phyloP scores from a whole-genome alignment of 2,329 filamentous ascomycete genomes.

The Coleophoma crateriformis region DNA sequence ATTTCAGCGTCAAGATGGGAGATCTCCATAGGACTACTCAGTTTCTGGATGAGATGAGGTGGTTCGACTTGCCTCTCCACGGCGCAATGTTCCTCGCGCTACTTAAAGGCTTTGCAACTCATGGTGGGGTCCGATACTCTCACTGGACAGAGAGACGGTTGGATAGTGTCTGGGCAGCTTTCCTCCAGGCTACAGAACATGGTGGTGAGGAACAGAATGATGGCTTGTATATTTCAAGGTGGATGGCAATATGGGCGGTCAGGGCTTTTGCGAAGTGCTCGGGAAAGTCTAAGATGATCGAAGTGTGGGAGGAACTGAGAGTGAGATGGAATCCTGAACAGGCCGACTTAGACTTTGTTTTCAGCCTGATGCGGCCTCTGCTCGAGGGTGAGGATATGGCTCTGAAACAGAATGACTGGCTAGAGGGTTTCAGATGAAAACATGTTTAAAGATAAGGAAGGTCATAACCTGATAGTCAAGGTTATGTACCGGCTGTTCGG shows the following conservation, averaged over 20 bases:
- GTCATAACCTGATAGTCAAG: neutral
- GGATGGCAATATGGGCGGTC: slow-evolving; percentile 56
- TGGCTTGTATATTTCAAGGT: slow-evolving; percentile 48
- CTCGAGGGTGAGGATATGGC: slow-evolving; percentile 11
- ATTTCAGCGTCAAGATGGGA: slow-evolving; percentile 65
- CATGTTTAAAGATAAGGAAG: neutral
- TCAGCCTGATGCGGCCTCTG: slow-evolving; percentile 15
- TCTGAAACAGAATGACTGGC: slow-evolving; percentile 13
- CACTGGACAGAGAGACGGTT: slow-evolving; percentile 71
- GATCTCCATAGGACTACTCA: slow-evolving; percentile 65
- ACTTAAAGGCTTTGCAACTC: slow-evolving; percentile 73
- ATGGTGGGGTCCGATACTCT: slow-evolving; percentile 61
- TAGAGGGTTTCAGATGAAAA: slow-evolving; percentile 10
- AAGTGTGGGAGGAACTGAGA: slow-evolving; percentile 24
- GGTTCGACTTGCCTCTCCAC: slow-evolving; percentile 61
- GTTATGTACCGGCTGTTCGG: no score
- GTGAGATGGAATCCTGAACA: slow-evolving; percentile 23
- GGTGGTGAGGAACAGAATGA: slow-evolving; percentile 36
- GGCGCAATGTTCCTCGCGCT: slow-evolving; percentile 74
- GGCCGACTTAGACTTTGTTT: slow-evolving; percentile 22
- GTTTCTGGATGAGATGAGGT: slow-evolving; percentile 76
- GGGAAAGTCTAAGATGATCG: slow-evolving; percentile 19
- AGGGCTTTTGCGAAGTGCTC: slow-evolving; percentile 52
- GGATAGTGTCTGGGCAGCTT: slow-evolving; percentile 59
- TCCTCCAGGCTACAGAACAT: slow-evolving; percentile 49